Evolutionary conservation across 2,329 filamentous ascomycete species (phyloP), one percentile per base, ranked within the genome.

Genomic region (Aspergillus versicolor): DNA sequence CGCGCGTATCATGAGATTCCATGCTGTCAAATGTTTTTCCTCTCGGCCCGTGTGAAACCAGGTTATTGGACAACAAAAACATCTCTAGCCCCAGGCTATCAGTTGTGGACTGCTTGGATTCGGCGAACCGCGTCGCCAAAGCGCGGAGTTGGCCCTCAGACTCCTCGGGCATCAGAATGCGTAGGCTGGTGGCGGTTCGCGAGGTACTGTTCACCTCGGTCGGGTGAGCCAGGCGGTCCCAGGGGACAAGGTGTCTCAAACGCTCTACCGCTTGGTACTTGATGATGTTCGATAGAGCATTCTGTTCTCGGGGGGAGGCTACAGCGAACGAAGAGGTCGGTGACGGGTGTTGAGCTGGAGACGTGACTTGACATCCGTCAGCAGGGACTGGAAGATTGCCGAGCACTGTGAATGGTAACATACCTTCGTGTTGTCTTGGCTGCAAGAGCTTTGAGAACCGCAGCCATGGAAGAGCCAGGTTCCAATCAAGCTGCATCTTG

Each of bases 91-190:
- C 40, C 21, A 53, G n/a, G 13, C 1, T 43, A 22, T 56, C 57
- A 19, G 32, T 15, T 4, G 19, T n/a, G 1, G 42, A 47, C 6
- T 48, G 38, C 13, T 17, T 17, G 4, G 32, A 42, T 11, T 44
- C 52, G 41, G 24, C 38, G 24, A 56, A 41, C 1, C 32, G n/a
- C 11, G n/a, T 38, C 11, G 49, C 49, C 11, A 53, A 21, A 7
- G 7, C 40, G 8, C 9, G 46, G 42, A 58, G 44, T 15, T 60
- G 24, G 7, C 50, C 51, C 15, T 52, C 24, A 19, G 42, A 48
- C 15, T 50, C 53, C 42, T 63, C 61, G 22, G 62, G 62, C 58
- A 65, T 61, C 15, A 65, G 41, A 22, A 65, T 61, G 4, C 38
- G 58, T 9, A 65, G 32, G 38, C 48, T 61, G 4, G 60, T 44